Evolutionary conservation across 2,329 filamentous ascomycete genomes (phyloP).

Genomic region (Fusarium coicis): DNA sequence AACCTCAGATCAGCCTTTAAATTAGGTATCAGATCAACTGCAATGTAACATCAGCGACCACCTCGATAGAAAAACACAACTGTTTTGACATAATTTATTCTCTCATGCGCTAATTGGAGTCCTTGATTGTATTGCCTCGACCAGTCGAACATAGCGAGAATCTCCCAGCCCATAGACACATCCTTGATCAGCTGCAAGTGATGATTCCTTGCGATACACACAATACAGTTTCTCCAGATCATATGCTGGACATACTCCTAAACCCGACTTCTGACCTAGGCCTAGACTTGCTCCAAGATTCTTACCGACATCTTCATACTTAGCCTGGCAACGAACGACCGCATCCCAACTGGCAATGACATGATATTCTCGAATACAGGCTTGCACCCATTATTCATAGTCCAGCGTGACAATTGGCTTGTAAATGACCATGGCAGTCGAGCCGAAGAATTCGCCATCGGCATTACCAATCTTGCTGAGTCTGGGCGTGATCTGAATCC

Average conservation of each 20-base stretch:
- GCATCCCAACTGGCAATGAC: not conserved
- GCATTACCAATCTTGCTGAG: constrained; percentile 28
- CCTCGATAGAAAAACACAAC: not conserved
- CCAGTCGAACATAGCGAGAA: not conserved
- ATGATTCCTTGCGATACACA: not conserved
- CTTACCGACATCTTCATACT: not conserved
- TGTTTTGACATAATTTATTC: not conserved
- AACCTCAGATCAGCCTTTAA: not conserved
- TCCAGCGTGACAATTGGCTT: constrained; percentile 7
- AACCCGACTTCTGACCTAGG: not conserved
- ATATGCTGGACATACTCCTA: not conserved
- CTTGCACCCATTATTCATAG: not conserved
- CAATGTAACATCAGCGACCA: not conserved
- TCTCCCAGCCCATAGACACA: not conserved
- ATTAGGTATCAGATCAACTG: not conserved
- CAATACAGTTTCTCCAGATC: not conserved
- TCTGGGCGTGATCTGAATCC: constrained; percentile 20
- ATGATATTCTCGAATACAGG: not conserved
- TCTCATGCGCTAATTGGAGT: not conserved
- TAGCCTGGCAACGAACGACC: not conserved
- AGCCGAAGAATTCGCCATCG: constrained; percentile 17
- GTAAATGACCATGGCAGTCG: constrained; percentile 1
- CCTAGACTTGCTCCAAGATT: not conserved
- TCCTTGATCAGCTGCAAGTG: not conserved
- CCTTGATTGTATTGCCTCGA: not conserved